Percentiles rank a stretch among this genome's conserved stretches.
These are phyloP conservation scores for Alternaria gaisen DNA, from an alignment of 2,329 filamentous ascomycete genomes.

Conservation along the genomic window DNA sequence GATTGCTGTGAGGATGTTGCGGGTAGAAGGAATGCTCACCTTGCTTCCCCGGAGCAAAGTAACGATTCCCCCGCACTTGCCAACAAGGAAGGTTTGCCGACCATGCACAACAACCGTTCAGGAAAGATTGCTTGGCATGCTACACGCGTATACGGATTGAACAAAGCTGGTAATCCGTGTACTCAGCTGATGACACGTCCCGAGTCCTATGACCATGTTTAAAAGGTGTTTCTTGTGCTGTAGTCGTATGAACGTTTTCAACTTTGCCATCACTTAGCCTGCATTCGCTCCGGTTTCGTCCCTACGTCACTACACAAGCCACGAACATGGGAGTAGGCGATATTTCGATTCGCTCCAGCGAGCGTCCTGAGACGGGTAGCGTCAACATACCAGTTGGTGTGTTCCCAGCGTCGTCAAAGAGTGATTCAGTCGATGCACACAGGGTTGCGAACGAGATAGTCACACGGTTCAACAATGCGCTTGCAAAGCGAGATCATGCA, in stretches of 20 bases:
- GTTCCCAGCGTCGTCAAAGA: slow-evolving; percentile 49
- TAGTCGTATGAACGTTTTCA: not conserved
- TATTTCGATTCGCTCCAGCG: slow-evolving; percentile 48
- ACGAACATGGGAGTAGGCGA: slow-evolving; percentile 35
- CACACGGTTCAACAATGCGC: slow-evolving; percentile 52
- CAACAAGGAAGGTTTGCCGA: slow-evolving; percentile 24
- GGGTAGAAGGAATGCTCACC: not conserved
- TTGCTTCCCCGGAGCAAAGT: slow-evolving; percentile 14
- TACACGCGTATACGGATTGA: slow-evolving; percentile 8
- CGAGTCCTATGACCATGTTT: not conserved
- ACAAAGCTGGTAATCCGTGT: slow-evolving; percentile 15
- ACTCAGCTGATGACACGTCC: not conserved
- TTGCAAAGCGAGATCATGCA: slow-evolving; percentile 50
- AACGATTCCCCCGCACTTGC: slow-evolving; percentile 17
- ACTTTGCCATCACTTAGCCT: not conserved
- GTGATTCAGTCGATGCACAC: slow-evolving; percentile 47
- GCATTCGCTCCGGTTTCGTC: not conserved
- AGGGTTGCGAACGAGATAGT: slow-evolving; percentile 54
- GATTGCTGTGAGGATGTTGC: slow-evolving; percentile 7
- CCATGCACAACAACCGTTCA: not conserved
- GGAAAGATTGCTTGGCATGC: not conserved
- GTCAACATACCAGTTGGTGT: slow-evolving; percentile 61
- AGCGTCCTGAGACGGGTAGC: slow-evolving; percentile 62
- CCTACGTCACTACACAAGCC: not conserved
- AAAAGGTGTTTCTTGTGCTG: not conserved